Conservation (phyloP, 306 rosid genomes). For the Cercis canadensis region DNA sequence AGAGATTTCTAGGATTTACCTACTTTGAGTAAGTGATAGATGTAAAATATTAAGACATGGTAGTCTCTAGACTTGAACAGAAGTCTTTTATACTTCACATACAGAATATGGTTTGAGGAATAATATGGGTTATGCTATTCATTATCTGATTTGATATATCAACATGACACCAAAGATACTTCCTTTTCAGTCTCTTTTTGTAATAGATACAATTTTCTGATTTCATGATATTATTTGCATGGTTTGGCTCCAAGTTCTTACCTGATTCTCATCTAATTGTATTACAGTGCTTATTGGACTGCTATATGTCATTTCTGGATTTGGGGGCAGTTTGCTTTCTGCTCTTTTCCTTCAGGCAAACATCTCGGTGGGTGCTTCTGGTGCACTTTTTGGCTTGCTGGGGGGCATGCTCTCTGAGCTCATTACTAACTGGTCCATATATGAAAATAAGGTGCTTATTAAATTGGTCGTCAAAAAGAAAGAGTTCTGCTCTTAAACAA, state of each 20-base stretch:
- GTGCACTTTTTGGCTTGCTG: constrained; percentile 92
- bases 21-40: constrained; percentile 13
- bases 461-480: constrained; percentile 18
- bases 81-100: neutral
- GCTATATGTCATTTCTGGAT: constrained; percentile 84
- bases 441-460: constrained; percentile 73
- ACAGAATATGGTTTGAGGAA: neutral
- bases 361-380: constrained; percentile 98
- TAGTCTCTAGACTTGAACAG: neutral
- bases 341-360: constrained; percentile 83
- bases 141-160: neutral
- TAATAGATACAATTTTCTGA: constrained; percentile 8
- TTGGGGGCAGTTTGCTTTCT: constrained; percentile 92
- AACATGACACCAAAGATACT: constrained; percentile 11
- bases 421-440: constrained; percentile 91
- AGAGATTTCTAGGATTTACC: neutral
- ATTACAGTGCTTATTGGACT: constrained; percentile 76
- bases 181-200: constrained; percentile 25
- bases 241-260: constrained; percentile 16
- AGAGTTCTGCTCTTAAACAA: constrained; percentile 14
- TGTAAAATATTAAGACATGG: constrained; percentile 13
- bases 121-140: neutral
- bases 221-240: constrained; percentile 19
- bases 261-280: constrained; percentile 26
- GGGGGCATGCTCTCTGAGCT: constrained; percentile 99